Conservation (phyloP, 176 grass and related monocot species). For the Saccharum officinarum region DNA sequence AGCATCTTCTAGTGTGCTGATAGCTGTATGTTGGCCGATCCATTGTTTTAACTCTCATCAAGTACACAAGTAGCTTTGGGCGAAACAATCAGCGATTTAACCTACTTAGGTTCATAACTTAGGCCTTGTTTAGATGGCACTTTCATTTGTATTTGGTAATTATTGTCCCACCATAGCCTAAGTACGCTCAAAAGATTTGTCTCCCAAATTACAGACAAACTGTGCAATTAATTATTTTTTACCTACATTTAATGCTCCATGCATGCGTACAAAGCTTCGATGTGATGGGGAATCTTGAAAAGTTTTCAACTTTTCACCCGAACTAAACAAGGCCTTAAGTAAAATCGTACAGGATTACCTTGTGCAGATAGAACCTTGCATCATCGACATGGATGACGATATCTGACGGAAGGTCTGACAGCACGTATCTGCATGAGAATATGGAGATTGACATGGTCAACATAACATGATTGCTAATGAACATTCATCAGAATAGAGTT, state of each 20-base stretch:
- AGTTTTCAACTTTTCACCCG: no score
- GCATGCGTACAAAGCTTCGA: no score
- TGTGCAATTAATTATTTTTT: no score
- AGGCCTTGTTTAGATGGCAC: no score
- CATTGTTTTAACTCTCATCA: constrained; percentile 24
- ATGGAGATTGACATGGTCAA: constrained; percentile 18
- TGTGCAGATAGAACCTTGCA: constrained; percentile 70
- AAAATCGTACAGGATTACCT: constrained; percentile 44
- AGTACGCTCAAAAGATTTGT: no score
- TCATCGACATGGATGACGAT: constrained; percentile 57
- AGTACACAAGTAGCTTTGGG: neutral
- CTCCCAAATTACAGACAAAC: no score
- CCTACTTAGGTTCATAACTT: neutral
- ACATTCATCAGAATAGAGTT: neutral
- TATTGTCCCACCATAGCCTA: no score
- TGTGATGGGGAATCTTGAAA: no score
- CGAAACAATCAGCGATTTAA: neutral
- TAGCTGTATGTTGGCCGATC: constrained; percentile 57
- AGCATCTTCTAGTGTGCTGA: constrained; percentile 48
- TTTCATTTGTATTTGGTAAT: no score
- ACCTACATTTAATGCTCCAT: no score
- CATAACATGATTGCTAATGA: neutral
- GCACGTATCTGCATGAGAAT: constrained; percentile 55
- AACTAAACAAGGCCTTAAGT: neutral
- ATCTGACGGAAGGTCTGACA: constrained; percentile 69